These are phyloP conservation scores for Polygonum maritimum DNA, from an alignment of 148 eudicot species.

Conservation along the genomic window DNA sequence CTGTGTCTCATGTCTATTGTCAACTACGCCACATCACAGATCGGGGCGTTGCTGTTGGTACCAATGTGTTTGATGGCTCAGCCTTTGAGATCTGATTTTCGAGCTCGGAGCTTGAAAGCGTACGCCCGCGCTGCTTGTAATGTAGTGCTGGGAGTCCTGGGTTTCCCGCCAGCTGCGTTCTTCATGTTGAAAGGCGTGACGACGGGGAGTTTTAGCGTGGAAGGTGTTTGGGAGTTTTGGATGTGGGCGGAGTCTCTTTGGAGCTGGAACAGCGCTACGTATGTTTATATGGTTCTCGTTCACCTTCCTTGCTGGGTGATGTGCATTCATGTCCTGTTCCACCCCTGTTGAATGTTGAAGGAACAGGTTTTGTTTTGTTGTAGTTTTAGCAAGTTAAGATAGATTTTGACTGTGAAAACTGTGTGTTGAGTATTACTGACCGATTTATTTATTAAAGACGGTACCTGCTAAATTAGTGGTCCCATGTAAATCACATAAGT, in stretches of 20 bases:
- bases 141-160: constrained; percentile 32
- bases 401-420: not conserved
- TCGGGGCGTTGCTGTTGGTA: constrained; percentile 73
- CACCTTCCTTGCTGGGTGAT: constrained; percentile 94
- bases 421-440: not conserved
- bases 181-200: constrained; percentile 42
- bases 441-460: not conserved
- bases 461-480: not conserved
- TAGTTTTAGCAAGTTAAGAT: not conserved
- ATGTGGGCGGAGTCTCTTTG: constrained; percentile 74
- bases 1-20: constrained; percentile 87
- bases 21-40: constrained; percentile 89
- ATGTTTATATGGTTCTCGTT: constrained; percentile 56
- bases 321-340: constrained; percentile 53
- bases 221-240: constrained; percentile 66
- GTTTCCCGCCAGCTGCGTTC: constrained; percentile 60
- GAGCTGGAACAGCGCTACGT: constrained; percentile 91
- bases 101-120: constrained; percentile 23
- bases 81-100: constrained; percentile 44
- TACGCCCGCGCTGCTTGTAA: constrained; percentile 34
- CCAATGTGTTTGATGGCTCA: constrained; percentile 72
- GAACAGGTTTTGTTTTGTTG: not conserved
- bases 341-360: constrained; percentile 32
- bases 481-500: too few species aligned
- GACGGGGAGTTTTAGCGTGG: constrained; percentile 30